phyloP scores from a whole-genome alignment of 495 filamentous ascomycete species.

The Clohesyomyces aquaticus region DNA sequence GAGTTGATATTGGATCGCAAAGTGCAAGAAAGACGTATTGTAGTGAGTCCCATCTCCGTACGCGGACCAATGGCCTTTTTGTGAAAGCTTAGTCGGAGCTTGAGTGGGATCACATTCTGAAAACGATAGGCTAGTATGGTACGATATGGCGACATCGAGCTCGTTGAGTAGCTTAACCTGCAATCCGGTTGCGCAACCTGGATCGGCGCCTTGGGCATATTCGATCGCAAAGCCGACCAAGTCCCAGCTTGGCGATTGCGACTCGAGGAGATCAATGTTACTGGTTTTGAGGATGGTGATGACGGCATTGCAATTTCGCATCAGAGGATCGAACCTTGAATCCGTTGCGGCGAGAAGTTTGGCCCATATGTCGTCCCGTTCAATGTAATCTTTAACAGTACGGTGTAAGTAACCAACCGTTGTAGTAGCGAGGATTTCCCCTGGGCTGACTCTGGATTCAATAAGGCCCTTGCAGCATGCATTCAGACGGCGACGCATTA shows the following conservation, averaged over 20 bases:
- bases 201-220: conserved; percentile 13
- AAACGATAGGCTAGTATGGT: conserved; percentile 1
- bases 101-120: no score
- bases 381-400: conserved; percentile 23
- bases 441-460: conserved; percentile 4
- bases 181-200: background rate
- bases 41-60: no score
- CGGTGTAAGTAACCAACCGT: conserved; percentile 21
- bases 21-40: no score
- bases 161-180: conserved; percentile 17
- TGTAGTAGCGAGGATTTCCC: background rate
- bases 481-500: conserved; percentile 15
- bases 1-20: no score
- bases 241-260: background rate
- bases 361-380: conserved; percentile 10
- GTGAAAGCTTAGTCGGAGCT: no score
- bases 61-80: no score
- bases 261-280: background rate
- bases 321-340: conserved; percentile 12
- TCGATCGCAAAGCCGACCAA: conserved; percentile 3
- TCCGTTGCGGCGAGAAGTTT: background rate
- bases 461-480: conserved; percentile 25
- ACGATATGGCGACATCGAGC: background rate
- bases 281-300: conserved; percentile 11
- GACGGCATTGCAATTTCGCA: conserved; percentile 7